Percentiles rank a stretch among this genome's conserved stretches.
phyloP scores from a whole-genome alignment of 768 basidiomycete genomes.

The Lentinula sp. region DNA sequence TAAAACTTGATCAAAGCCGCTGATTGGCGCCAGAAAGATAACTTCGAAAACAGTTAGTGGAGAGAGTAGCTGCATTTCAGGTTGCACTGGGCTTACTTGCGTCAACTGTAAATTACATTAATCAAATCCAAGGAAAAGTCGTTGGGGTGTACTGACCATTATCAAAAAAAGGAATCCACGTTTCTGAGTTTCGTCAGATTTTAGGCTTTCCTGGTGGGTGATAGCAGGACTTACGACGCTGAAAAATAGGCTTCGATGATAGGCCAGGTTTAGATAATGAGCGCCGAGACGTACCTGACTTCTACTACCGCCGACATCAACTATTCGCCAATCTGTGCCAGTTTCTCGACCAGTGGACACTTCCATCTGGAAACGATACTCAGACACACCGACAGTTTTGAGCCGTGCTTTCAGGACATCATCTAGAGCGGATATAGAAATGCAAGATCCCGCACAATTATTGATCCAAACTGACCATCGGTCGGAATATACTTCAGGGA shows the following conservation, averaged over 20 bases:
- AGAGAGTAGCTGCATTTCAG: background rate
- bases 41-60: constrained; percentile 16
- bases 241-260: constrained; percentile 2
- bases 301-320: constrained; percentile 74
- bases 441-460: background rate
- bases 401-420: constrained; percentile 74
- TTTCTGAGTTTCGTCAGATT: constrained; percentile 28
- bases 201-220: background rate
- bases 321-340: constrained; percentile 68
- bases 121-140: background rate
- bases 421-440: constrained; percentile 32
- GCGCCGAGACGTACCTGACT: constrained; percentile 46
- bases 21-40: constrained; percentile 73
- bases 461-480: constrained; percentile 41
- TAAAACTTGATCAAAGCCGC: constrained; percentile 68
- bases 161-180: constrained; percentile 70
- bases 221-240: constrained; percentile 29
- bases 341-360: constrained; percentile 45
- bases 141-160: constrained; percentile 28
- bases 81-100: constrained; percentile 28
- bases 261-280: constrained; percentile 2
- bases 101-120: constrained; percentile 34
- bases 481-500: constrained; percentile 59
- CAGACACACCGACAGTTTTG: constrained; percentile 74
- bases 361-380: constrained; percentile 78